Evolutionary conservation across 2,329 filamentous ascomycete species (phyloP).

Genomic region (Talaromyces pinophilus): DNA sequence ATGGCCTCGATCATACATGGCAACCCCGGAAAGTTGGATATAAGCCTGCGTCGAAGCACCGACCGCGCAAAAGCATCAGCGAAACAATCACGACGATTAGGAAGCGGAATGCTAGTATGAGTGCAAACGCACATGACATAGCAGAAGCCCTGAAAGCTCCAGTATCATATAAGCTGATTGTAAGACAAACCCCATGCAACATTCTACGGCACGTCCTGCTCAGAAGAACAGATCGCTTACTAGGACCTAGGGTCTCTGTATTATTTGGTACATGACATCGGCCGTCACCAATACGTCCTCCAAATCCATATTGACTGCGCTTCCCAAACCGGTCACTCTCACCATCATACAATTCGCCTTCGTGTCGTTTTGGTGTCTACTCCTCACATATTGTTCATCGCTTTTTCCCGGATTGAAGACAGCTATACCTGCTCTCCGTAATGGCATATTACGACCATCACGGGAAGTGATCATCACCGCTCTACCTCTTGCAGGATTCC

Average conservation of each 20-base stretch:
- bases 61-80: conserved; percentile 79
- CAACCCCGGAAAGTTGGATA: conserved; percentile 59
- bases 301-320: conserved; percentile 91
- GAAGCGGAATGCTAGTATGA: conserved; percentile 78
- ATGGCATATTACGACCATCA: conserved; percentile 79
- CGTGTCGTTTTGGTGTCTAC: conserved; percentile 82
- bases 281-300: conserved; percentile 97
- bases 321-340: conserved; percentile 86
- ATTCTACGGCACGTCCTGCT: neutral
- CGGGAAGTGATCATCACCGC: conserved; percentile 82
- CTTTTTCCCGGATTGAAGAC: conserved; percentile 70
- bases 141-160: conserved; percentile 88
- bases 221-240: conserved; percentile 28
- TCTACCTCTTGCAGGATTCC: conserved; percentile 87
- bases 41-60: conserved; percentile 53
- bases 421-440: conserved; percentile 74
- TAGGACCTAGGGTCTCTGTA: conserved; percentile 70
- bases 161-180: conserved; percentile 82
- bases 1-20: conserved; percentile 58
- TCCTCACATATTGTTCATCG: conserved; percentile 73
- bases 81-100: conserved; percentile 86
- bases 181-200: conserved; percentile 50
- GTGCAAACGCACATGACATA: conserved; percentile 89
- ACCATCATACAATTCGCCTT: conserved; percentile 93
- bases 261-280: conserved; percentile 92